A percentile compares a stretch with the other conserved stretches of the same genome.
Conservation (phyloP, 257 asterid genomes). For the Catharanthus roseus region DNA sequence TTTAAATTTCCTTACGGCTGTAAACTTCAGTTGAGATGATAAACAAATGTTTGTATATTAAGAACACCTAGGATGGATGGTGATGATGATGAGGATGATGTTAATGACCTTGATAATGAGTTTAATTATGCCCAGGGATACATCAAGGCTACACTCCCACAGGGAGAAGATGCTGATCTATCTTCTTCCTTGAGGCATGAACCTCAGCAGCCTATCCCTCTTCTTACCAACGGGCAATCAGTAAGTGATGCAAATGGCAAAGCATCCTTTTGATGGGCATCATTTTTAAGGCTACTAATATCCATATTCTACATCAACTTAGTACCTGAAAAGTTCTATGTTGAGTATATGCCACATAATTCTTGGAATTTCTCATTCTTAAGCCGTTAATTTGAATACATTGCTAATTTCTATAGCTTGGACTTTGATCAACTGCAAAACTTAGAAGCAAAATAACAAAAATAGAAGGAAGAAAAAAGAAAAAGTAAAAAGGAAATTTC, state of each 20-base stretch:
- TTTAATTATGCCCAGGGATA: conserved; percentile 56
- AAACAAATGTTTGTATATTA: conserved; percentile 19
- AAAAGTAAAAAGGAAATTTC: not conserved
- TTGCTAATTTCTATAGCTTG: not conserved
- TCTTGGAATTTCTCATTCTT: not conserved
- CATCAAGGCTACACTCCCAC: conserved; percentile 59
- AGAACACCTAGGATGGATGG: conserved; percentile 93
- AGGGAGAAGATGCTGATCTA: conserved; percentile 65
- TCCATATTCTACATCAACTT: not conserved
- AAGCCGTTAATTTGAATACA: no score
- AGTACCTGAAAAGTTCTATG: not conserved
- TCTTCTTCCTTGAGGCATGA: conserved; percentile 85
- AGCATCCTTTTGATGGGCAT: not conserved
- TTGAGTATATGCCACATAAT: not conserved
- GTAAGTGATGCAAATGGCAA: conserved; percentile 36
- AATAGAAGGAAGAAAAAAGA: not conserved
- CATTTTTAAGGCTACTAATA: not conserved
- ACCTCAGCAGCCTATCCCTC: conserved; percentile 80
- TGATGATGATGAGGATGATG: conserved; percentile 82
- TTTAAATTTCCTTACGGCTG: not conserved
- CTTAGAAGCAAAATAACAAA: no score
- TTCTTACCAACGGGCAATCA: conserved; percentile 74
- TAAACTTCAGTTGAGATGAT: conserved; percentile 1
- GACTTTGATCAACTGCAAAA: not conserved
- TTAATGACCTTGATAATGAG: conserved; percentile 80